Percentiles rank a stretch among this genome's conserved stretches.
Evolutionary conservation across 371 early-diverging fungal species (phyloP).

Genomic region (Smittium culicis): DNA sequence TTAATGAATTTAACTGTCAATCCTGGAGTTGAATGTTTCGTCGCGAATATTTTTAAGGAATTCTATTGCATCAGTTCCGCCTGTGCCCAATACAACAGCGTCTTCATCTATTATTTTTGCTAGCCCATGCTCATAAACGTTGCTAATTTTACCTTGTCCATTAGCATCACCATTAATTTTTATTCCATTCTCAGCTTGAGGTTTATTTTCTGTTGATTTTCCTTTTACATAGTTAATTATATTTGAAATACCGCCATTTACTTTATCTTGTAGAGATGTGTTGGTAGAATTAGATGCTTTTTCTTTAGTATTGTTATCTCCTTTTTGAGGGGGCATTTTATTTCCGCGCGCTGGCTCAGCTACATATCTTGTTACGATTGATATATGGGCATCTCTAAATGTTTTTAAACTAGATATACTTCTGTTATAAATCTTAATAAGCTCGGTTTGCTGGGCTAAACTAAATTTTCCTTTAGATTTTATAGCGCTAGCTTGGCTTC

Average conservation of each 20-base stretch:
- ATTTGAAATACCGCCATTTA: too few relatives aligned
- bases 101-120: slow-evolving; percentile 29
- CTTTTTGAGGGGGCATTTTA: not conserved
- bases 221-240: too few relatives aligned
- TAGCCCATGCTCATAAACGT: not conserved
- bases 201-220: too few relatives aligned
- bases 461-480: slow-evolving; percentile 15
- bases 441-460: slow-evolving; percentile 41
- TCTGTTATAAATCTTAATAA: slow-evolving; percentile 54
- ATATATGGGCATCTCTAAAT: slow-evolving; percentile 84
- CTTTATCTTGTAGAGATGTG: too few relatives aligned
- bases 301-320: not conserved
- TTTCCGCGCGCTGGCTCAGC: slow-evolving; percentile 63
- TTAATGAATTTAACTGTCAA: too few relatives aligned
- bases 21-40: slow-evolving; percentile 40
- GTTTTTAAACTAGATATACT: slow-evolving; percentile 62
- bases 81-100: slow-evolving; percentile 70
- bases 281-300: not conserved
- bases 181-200: not conserved
- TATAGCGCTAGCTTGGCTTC: too few relatives aligned
- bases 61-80: slow-evolving; percentile 88
- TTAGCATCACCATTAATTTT: not conserved
- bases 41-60: slow-evolving; percentile 58
- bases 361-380: slow-evolving; percentile 82
- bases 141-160: not conserved